Evolutionary conservation across 495 filamentous ascomycete species (phyloP).

Genomic region (Chlorociboria aeruginascens): DNA sequence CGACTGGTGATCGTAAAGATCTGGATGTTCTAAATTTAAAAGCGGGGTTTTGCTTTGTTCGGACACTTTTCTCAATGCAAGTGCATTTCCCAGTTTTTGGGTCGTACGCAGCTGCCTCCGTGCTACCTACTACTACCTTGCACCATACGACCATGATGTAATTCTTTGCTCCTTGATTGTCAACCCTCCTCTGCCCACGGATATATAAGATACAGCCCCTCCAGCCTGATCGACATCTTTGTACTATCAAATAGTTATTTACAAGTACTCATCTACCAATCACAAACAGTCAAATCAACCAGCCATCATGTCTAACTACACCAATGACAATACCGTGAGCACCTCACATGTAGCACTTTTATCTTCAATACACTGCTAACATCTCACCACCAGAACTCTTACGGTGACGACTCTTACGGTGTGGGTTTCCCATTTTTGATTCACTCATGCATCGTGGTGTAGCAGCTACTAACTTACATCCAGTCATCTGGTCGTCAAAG

Average conservation of each 20-base stretch:
- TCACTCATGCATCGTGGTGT: slow-evolving; percentile 3
- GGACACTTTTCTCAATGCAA: too few species aligned
- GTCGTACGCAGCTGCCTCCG: too few species aligned
- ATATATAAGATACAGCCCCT: not conserved
- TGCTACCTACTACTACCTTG: too few species aligned
- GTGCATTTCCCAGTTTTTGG: too few species aligned
- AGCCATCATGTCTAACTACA: slow-evolving; percentile 20
- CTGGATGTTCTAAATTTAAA: too few species aligned
- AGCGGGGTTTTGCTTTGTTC: too few species aligned
- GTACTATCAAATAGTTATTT: too few species aligned
- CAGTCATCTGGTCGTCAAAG: slow-evolving; percentile 7
- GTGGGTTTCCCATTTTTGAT: slow-evolving; percentile 7
- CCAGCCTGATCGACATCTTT: too few species aligned
- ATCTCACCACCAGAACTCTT: slow-evolving; percentile 5
- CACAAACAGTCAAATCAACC: not conserved
- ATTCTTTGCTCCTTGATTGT: too few species aligned
- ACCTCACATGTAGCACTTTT: slow-evolving; percentile 5
- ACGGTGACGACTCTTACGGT: slow-evolving; percentile 14
- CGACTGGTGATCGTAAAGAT: too few species aligned
- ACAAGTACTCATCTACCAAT: not conserved
- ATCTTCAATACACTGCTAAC: slow-evolving; percentile 3
- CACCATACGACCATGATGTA: too few species aligned
- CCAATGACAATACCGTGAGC: slow-evolving; percentile 17
- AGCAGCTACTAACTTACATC: not conserved
- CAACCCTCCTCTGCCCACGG: too few species aligned